phyloP scores from a whole-genome alignment of 2,329 filamentous ascomycete genomes.

The Diatrype stigma region DNA sequence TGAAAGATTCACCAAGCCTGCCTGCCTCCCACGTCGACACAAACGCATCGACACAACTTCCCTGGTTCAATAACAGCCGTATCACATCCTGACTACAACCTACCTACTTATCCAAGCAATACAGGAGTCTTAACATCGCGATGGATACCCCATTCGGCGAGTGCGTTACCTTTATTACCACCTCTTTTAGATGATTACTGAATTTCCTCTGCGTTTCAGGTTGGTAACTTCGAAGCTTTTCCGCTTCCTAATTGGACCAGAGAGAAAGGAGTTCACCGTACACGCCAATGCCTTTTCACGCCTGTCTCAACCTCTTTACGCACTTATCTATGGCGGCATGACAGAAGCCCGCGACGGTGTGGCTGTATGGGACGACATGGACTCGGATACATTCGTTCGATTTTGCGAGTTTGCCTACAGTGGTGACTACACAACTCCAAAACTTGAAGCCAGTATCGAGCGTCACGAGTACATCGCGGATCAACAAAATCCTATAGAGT shows the following conservation, averaged over 20 bases:
- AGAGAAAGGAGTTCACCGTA: slow-evolving; percentile 1
- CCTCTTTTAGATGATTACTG: background rate
- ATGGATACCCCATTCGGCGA: background rate
- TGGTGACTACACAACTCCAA: slow-evolving; percentile 1
- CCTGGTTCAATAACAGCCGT: too few species aligned
- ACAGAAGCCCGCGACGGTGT: background rate
- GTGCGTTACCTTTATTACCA: background rate
- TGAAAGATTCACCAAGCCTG: too few species aligned
- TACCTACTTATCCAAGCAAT: too few species aligned
- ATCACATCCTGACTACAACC: too few species aligned
- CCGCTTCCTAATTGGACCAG: slow-evolving; percentile 1
- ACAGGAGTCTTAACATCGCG: too few species aligned
- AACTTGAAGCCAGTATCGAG: background rate
- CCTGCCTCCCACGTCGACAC: too few species aligned
- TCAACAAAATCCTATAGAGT: background rate
- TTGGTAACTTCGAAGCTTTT: slow-evolving; percentile 2
- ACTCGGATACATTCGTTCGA: background rate
- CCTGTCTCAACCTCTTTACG: slow-evolving; percentile 1
- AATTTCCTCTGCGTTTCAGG: background rate
- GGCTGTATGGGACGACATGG: slow-evolving; percentile 1
- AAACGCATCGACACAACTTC: too few species aligned
- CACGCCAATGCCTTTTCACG: slow-evolving; percentile 2
- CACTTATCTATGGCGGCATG: background rate
- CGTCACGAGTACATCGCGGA: too few species aligned
- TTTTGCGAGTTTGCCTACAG: slow-evolving; percentile 4